phyloP scores from a whole-genome alignment of 257 asterid genomes.

The Solanum paucissectum region DNA sequence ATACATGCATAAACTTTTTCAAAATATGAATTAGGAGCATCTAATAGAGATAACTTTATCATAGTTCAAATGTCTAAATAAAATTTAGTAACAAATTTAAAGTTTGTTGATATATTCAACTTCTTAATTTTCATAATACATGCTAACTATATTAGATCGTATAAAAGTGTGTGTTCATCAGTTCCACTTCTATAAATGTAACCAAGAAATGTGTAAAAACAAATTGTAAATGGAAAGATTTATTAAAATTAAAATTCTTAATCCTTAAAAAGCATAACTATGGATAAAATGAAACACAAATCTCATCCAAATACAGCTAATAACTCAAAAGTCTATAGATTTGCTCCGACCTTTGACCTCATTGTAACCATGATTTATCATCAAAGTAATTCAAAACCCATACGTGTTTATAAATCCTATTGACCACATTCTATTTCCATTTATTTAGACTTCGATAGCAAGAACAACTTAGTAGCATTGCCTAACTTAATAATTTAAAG shows the following conservation, averaged over 20 bases:
- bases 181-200: not conserved
- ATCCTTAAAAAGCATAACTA: not conserved
- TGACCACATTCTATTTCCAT: too few species aligned
- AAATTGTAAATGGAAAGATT: too few species aligned
- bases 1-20: not conserved
- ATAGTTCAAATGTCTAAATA: too few species aligned
- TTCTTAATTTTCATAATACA: not conserved
- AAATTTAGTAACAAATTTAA: too few species aligned
- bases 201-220: not conserved
- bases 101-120: not conserved
- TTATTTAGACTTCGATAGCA: too few species aligned
- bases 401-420: too few species aligned
- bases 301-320: not conserved
- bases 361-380: not conserved
- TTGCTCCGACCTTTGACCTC: not conserved
- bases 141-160: not conserved
- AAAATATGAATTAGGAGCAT: not conserved
- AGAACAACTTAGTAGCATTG: not conserved
- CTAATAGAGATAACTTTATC: not conserved
- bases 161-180: not conserved
- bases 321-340: not conserved
- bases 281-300: not conserved
- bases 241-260: too few species aligned
- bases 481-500: not conserved
- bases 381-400: too few species aligned